phyloP scores from a whole-genome alignment of 345 rosid species.

The Eucalyptus regnans region DNA sequence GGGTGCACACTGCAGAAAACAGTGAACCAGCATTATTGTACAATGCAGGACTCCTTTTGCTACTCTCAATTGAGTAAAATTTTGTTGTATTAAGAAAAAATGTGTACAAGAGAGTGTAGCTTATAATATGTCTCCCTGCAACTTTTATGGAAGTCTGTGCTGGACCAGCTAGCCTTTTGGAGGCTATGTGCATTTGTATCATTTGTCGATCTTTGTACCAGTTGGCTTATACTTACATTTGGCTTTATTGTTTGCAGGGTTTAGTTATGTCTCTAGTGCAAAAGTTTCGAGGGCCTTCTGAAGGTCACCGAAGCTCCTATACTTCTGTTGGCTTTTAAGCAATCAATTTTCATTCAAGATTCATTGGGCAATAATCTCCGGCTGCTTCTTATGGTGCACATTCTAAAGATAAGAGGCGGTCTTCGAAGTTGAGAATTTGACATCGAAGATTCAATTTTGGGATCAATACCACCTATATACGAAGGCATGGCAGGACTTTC shows the following conservation, averaged over 20 bases:
- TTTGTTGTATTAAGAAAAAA: neutral
- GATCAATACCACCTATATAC: neutral
- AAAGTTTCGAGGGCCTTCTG: conserved; percentile 51
- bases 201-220: neutral
- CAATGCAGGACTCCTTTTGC: neutral
- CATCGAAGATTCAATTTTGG: neutral
- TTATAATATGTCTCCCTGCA: neutral
- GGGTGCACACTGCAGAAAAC: neutral
- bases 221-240: neutral
- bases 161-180: neutral
- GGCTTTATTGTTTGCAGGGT: conserved; percentile 28
- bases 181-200: neutral
- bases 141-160: neutral
- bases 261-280: conserved; percentile 35
- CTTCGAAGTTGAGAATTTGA: neutral
- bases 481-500: neutral
- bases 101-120: neutral
- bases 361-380: neutral
- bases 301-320: conserved; percentile 46
- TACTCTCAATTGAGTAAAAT: neutral
- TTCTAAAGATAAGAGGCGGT: neutral
- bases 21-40: neutral
- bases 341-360: neutral
- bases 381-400: neutral
- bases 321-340: conserved; percentile 60